These are phyloP conservation scores for Liquidambar formosana DNA, from an alignment of 164 flowering plant species.

Conservation along the genomic window DNA sequence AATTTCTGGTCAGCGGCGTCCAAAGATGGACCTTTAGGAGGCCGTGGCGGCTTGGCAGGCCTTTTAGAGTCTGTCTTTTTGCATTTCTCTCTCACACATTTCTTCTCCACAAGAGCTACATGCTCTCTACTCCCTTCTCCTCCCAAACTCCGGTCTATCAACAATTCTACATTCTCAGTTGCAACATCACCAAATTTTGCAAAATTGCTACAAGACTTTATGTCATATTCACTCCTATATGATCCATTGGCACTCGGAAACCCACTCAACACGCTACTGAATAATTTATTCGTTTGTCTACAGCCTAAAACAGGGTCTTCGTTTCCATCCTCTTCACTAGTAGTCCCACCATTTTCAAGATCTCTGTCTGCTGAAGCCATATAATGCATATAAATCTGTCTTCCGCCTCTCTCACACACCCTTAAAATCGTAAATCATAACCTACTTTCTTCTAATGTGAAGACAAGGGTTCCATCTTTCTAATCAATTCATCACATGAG, in stretches of 20 bases:
- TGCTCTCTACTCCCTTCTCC: slow-evolving; percentile 20
- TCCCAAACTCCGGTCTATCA: slow-evolving; percentile 24
- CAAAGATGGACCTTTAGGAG: slow-evolving; percentile 48
- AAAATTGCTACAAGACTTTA: background rate
- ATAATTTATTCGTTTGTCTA: slow-evolving; percentile 1
- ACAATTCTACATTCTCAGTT: slow-evolving; percentile 14
- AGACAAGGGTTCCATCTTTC: too few relatives aligned
- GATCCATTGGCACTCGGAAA: slow-evolving; percentile 17
- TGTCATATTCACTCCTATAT: background rate
- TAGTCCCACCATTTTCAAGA: slow-evolving; percentile 33
- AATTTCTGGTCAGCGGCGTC: slow-evolving; percentile 49
- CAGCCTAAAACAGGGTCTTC: slow-evolving; percentile 4
- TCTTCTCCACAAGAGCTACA: slow-evolving; percentile 17
- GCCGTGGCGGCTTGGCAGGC: slow-evolving; percentile 53
- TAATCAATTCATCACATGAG: too few relatives aligned
- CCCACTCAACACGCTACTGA: slow-evolving; percentile 16
- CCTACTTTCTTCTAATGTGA: too few relatives aligned
- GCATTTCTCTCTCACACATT: slow-evolving; percentile 21
- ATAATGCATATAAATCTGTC: too few relatives aligned
- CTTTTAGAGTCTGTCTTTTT: slow-evolving; percentile 30
- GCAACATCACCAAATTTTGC: slow-evolving; percentile 8
- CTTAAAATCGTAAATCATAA: too few relatives aligned
- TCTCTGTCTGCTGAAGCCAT: slow-evolving; percentile 18
- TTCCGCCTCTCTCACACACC: too few relatives aligned
- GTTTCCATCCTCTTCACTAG: slow-evolving; percentile 24